These are phyloP conservation scores for Candida morakotiae DNA, from an alignment of 805 yeast species.

Conservation along the genomic window DNA sequence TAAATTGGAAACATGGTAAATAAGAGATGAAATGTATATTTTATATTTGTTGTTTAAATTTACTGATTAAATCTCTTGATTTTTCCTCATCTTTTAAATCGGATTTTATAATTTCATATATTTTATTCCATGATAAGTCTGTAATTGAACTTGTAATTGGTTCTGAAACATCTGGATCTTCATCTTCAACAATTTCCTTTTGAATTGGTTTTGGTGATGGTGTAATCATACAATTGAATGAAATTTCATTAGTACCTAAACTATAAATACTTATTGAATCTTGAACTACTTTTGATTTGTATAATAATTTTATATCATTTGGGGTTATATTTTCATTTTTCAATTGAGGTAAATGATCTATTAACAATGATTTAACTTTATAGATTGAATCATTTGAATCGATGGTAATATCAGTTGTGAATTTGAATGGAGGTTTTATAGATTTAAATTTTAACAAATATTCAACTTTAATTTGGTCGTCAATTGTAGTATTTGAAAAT, in stretches of 20 bases:
- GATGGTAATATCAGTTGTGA: conserved; percentile 31
- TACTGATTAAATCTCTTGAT: conserved; percentile 15
- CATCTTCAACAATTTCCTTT: neutral
- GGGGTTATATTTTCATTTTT: conserved; percentile 26
- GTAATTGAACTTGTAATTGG: neutral
- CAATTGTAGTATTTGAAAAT: neutral
- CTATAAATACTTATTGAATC: conserved; percentile 38
- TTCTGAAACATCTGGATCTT: conserved; percentile 6
- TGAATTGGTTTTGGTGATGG: conserved; percentile 9
- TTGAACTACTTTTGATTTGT: conserved; percentile 60
- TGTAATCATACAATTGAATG: conserved; percentile 44
- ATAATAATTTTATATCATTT: conserved; percentile 45
- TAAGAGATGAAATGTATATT: neutral
- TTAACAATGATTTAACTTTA: conserved; percentile 35
- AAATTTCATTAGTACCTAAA: conserved; percentile 18
- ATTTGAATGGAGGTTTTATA: conserved; percentile 65
- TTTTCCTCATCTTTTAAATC: conserved; percentile 27
- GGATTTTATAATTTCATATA: conserved; percentile 27
- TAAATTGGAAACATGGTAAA: conserved; percentile 1
- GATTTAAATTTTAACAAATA: conserved; percentile 50
- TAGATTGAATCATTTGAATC: conserved; percentile 27
- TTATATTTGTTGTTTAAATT: conserved; percentile 12
- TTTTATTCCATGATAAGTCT: conserved; percentile 42
- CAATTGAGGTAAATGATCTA: conserved; percentile 23
- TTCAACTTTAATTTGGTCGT: conserved; percentile 6